Base-by-base conservation (phyloP, 2,329 filamentous ascomycete genomes). In the Zalaria obscura region DNA sequence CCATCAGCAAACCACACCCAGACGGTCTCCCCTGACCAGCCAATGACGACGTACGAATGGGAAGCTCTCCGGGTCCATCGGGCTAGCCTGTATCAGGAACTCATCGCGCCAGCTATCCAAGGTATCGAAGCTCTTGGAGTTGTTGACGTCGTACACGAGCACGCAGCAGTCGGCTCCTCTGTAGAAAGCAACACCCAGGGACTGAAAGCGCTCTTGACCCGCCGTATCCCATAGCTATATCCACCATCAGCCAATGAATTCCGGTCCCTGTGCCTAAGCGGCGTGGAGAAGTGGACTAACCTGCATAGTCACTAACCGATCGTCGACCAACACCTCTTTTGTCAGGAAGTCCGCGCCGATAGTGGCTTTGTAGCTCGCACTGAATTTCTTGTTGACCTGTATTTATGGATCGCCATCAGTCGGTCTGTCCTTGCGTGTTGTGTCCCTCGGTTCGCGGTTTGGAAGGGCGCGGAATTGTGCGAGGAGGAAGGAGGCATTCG, bases 361-460 rank as follows among this genome's bases (percentile, higher is more conserved):
- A 36, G 91, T 98, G 45, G 91, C 91, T 70, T 98, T 98, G 78
- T 98, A 98, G 70, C 88, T 95, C 52, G 88, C 89, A 63, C 88
- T 95, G 72, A 98, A 98, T 65, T 98, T 96, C 72, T 98, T 98
- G 74, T 98, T 98, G 76, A 98, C 89, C 89, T 96, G 52, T 52
- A 18, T 32, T 2, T 32, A 37, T 25, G 28, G 6, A 28, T 40
- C 42, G 42, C 26, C 29, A 38, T 45, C 31, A 40, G 41, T 29
- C n/a, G 27, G 11, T 27, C 36, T 36, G 8, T 40, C 28, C 32
- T 40, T 35, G 27, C 28, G 35, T 38, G 26, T 40, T 40, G 10
- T 28, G 10, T n/a, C 26, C 9, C 9, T 36, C 10, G 26, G 9
- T 7, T 41, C 40, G 40, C n/a, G 27, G 8, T 33, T 3, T 33